Percentiles rank a stretch among this genome's conserved stretches.
These are phyloP conservation scores for Aspergillus ibericus DNA, from an alignment of 2,329 filamentous ascomycete genomes.

Conservation along the genomic window DNA sequence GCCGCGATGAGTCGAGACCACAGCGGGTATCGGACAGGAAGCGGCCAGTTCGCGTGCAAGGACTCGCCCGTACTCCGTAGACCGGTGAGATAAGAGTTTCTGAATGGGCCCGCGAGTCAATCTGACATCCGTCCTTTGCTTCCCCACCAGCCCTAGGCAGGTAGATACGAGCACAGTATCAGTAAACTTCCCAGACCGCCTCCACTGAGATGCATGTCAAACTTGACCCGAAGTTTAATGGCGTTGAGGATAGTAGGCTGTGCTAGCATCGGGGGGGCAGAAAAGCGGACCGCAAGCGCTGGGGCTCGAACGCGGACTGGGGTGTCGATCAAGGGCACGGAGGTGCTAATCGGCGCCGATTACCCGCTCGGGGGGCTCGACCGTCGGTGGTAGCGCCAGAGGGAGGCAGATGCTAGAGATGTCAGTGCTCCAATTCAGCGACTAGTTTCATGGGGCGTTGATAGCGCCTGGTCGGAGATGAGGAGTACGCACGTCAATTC, in stretches of 20 bases:
- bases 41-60: background rate
- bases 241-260: background rate
- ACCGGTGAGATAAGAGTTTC: background rate
- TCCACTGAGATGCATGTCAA: background rate
- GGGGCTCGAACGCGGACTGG: slow-evolving; percentile 13
- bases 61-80: background rate
- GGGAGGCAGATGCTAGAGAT: background rate
- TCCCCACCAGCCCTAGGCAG: background rate
- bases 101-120: background rate
- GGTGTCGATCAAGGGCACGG: slow-evolving; percentile 13
- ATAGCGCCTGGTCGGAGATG: background rate
- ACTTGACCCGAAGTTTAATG: background rate
- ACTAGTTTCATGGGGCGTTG: slow-evolving; percentile 4
- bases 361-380: slow-evolving; percentile 15
- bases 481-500: slow-evolving; percentile 5
- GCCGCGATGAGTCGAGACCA: slow-evolving; percentile 1
- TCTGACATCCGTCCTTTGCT: background rate
- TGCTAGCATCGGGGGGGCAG: background rate
- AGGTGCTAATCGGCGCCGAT: slow-evolving; percentile 12
- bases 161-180: background rate
- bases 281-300: slow-evolving; percentile 1
- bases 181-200: background rate
- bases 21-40: background rate
- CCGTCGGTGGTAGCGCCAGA: background rate
- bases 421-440: slow-evolving; percentile 5